These are phyloP conservation scores for Thielaviopsis ethacetica DNA, from an alignment of 2,329 filamentous ascomycete species.

Conservation along the genomic window DNA sequence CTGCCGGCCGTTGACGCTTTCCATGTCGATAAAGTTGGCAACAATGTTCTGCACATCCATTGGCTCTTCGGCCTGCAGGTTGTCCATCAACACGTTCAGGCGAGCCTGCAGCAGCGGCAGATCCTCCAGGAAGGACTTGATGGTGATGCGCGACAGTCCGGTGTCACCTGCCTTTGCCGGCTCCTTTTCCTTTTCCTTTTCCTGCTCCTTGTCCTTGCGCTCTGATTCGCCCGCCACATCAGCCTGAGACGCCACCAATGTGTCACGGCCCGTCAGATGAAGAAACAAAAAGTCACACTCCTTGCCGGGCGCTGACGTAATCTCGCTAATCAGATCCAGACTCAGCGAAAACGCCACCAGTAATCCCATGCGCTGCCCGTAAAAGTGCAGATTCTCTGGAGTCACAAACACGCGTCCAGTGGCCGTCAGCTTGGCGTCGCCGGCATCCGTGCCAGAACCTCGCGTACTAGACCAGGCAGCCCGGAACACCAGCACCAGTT, in stretches of 20 bases:
- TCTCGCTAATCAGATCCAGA: slow-evolving; percentile 65
- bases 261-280: slow-evolving; percentile 40
- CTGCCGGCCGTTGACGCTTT: slow-evolving; percentile 41
- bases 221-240: background rate
- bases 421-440: slow-evolving; percentile 28
- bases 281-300: slow-evolving; percentile 83
- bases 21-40: slow-evolving; percentile 56
- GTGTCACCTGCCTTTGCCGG: slow-evolving; percentile 18
- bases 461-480: slow-evolving; percentile 57
- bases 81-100: slow-evolving; percentile 71
- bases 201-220: background rate
- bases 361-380: slow-evolving; percentile 84
- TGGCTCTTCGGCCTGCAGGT: slow-evolving; percentile 56
- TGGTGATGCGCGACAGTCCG: slow-evolving; percentile 57
- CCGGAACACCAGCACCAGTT: slow-evolving; percentile 79
- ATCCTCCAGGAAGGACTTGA: slow-evolving; percentile 88
- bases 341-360: slow-evolving; percentile 67
- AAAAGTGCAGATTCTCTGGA: slow-evolving; percentile 79
- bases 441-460: slow-evolving; percentile 22
- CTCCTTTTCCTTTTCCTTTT: background rate
- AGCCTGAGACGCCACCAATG: background rate
- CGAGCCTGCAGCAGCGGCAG: slow-evolving; percentile 66
- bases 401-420: slow-evolving; percentile 76
- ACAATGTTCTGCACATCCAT: slow-evolving; percentile 54
- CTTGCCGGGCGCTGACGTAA: slow-evolving; percentile 78